phyloP scores from a whole-genome alignment of 495 filamentous ascomycete species.

The Eremomyces bilateralis region DNA sequence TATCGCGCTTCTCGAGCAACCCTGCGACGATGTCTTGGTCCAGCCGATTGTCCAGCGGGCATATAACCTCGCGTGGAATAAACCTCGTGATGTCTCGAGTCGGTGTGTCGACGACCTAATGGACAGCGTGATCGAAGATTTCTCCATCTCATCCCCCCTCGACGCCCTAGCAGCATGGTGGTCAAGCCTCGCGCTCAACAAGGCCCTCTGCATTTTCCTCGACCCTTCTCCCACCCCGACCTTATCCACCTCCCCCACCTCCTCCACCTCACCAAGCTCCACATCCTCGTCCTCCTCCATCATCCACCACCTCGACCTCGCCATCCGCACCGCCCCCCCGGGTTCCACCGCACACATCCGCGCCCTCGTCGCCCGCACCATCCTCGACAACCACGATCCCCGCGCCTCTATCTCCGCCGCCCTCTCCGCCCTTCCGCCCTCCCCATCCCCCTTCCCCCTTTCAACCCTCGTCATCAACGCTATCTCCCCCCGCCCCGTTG shows the following conservation, averaged over 20 bases:
- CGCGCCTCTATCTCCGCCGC: conserved; percentile 32
- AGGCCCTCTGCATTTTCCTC: too few species aligned
- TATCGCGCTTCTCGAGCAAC: conserved; percentile 44
- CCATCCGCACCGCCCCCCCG: conserved; percentile 54
- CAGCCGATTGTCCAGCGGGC: conserved; percentile 62
- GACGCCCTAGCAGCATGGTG: conserved; percentile 86
- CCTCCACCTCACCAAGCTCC: background rate
- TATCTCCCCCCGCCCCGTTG: conserved; percentile 17
- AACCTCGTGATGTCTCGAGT: conserved; percentile 42
- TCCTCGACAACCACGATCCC: conserved; percentile 31
- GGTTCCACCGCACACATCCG: conserved; percentile 54
- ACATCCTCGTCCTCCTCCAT: conserved; percentile 15
- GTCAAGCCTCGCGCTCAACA: conserved; percentile 55
- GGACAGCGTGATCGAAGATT: conserved; percentile 69
- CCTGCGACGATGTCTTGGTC: conserved; percentile 60
- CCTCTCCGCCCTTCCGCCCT: conserved; percentile 27
- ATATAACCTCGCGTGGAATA: conserved; percentile 81
- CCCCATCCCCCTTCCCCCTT: conserved; percentile 14
- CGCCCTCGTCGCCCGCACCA: conserved; percentile 50
- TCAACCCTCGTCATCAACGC: conserved; percentile 11
- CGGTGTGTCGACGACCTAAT: conserved; percentile 47
- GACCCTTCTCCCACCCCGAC: too few species aligned
- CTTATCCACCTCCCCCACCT: conserved; percentile 21
- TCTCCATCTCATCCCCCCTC: conserved; percentile 65
- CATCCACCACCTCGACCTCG: conserved; percentile 39